Percentiles rank a stretch among this genome's conserved stretches.
Conservation (phyloP, 176 grass and related monocot species). For the Rhipidocladum racemiflorum region DNA sequence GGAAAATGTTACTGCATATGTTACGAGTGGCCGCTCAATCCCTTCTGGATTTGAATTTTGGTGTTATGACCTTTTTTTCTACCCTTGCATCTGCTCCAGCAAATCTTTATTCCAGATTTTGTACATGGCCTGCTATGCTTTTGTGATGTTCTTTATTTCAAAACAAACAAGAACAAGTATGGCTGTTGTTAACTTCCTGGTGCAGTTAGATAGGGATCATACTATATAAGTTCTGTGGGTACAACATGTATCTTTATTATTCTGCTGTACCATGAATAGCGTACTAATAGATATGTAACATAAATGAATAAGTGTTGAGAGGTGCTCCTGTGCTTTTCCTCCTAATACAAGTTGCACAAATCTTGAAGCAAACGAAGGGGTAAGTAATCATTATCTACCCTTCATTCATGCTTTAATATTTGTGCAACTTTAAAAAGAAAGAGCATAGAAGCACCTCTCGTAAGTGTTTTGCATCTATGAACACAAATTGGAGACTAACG, state of each 20-base stretch:
- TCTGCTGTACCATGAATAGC: neutral
- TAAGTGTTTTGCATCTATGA: no score
- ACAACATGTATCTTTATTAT: neutral
- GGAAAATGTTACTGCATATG: neutral
- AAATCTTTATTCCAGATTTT: neutral
- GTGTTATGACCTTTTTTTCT: neutral
- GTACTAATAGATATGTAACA: neutral
- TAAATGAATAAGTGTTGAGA: neutral
- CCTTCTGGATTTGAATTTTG: constrained; percentile 6
- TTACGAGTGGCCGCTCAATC: neutral
- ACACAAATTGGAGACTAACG: neutral
- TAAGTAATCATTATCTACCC: no score
- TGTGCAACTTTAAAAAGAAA: no score
- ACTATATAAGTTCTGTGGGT: neutral
- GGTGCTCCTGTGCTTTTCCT: no score
- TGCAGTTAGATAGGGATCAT: neutral
- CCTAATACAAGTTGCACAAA: no score
- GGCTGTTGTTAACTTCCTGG: neutral
- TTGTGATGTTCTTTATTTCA: neutral
- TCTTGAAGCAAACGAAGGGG: no score
- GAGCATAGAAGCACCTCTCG: no score
- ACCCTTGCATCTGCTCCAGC: neutral
- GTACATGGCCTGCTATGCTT: neutral
- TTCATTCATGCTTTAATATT: no score
- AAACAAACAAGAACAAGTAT: neutral